Percentiles rank a stretch among this genome's conserved stretches.
These are phyloP conservation scores for Penicillium coprophilum DNA, from an alignment of 495 filamentous ascomycete genomes.

Conservation along the genomic window DNA sequence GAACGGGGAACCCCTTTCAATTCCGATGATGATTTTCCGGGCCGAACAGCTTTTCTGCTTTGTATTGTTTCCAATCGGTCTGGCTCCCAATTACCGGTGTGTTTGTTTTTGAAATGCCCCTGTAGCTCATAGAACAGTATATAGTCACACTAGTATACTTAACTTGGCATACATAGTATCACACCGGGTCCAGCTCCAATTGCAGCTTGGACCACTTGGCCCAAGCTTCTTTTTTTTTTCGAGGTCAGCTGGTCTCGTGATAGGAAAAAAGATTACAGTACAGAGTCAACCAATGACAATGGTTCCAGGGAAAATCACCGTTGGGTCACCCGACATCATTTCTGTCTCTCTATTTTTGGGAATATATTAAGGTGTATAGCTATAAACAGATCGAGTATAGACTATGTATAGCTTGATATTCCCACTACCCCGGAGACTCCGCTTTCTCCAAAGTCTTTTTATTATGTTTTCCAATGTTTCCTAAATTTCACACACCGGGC, in stretches of 20 bases:
- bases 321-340: constrained; percentile 34
- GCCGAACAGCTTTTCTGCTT: background rate
- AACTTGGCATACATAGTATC: background rate
- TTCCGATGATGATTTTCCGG: constrained; percentile 1
- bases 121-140: background rate
- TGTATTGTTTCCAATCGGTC: background rate
- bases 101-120: background rate
- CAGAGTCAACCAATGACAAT: constrained; percentile 19
- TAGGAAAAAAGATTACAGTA: background rate
- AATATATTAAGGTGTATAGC: background rate
- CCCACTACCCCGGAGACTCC: constrained; percentile 10
- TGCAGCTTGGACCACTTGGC: constrained; percentile 14
- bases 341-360: constrained; percentile 1
- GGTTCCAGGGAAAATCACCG: constrained; percentile 29
- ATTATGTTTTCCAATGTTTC: background rate
- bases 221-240: constrained; percentile 22
- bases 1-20: background rate
- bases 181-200: constrained; percentile 4
- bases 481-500: constrained; percentile 2
- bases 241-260: constrained; percentile 26
- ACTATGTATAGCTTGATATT: constrained; percentile 5
- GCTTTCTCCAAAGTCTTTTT: constrained; percentile 4
- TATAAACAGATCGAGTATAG: background rate
- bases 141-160: background rate
- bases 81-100: constrained; percentile 3